A percentile compares a stretch with the other conserved stretches of the same genome.
phyloP scores from a whole-genome alignment of 768 basidiomycete genomes.

The Pleurotus tuoliensis region DNA sequence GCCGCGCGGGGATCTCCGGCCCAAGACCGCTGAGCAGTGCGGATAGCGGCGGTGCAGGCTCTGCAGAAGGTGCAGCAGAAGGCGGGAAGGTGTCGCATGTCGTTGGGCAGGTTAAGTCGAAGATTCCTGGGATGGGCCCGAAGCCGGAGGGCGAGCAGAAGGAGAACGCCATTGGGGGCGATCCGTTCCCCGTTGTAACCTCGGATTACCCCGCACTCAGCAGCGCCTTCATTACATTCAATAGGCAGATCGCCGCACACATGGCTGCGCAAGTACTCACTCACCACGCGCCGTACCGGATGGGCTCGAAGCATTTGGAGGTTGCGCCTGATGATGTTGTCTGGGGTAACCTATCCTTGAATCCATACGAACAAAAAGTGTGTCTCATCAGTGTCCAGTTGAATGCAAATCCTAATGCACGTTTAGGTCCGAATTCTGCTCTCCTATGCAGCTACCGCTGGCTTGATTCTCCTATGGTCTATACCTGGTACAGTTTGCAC shows the following conservation, averaged over 20 bases:
- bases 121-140: not conserved
- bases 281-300: conserved; percentile 81
- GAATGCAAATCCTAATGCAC: not conserved
- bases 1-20: conserved; percentile 11
- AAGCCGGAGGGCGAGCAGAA: conserved; percentile 9
- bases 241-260: conserved; percentile 90
- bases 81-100: conserved; percentile 5
- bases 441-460: conserved; percentile 74
- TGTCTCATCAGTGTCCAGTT: not conserved
- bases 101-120: not conserved
- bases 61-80: conserved; percentile 2
- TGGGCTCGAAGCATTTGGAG: conserved; percentile 73
- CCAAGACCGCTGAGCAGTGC: conserved; percentile 7
- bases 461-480: conserved; percentile 83
- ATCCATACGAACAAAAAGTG: conserved; percentile 77
- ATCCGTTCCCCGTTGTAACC: conserved; percentile 17
- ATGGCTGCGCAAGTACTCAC: conserved; percentile 71
- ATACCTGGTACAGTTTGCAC: conserved; percentile 56
- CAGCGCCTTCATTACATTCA: conserved; percentile 87
- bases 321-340: conserved; percentile 87
- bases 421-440: conserved; percentile 48
- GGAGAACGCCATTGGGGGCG: conserved; percentile 18
- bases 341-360: conserved; percentile 86
- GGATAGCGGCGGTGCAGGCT: conserved; percentile 9
- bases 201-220: conserved; percentile 52